A percentile compares a stretch with the other conserved stretches of the same genome.
These are phyloP conservation scores for Begonia masoniana DNA, from an alignment of 306 rosid species.

Conservation along the genomic window DNA sequence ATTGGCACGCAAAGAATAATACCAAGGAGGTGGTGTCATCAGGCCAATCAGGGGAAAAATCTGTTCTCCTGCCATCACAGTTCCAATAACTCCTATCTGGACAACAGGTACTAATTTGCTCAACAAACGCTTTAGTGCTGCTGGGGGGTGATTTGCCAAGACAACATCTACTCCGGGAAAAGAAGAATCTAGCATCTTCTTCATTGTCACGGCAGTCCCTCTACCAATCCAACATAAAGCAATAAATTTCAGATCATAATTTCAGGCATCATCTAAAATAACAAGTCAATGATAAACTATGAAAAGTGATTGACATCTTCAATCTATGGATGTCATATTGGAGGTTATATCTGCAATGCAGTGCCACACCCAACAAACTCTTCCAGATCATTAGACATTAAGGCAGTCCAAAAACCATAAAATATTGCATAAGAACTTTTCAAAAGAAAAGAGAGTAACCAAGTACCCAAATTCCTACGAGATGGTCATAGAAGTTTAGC, in stretches of 20 bases:
- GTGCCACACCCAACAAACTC: background rate
- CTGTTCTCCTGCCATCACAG: constrained; percentile 60
- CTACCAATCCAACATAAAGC: constrained; percentile 17
- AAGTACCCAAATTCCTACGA: too few species aligned
- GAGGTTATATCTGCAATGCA: background rate
- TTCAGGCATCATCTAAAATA: background rate
- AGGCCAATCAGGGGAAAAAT: constrained; percentile 53
- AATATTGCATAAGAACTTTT: too few species aligned
- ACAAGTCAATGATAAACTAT: background rate
- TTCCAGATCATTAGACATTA: background rate
- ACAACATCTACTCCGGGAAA: constrained; percentile 63
- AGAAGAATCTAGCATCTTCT: constrained; percentile 60
- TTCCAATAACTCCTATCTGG: constrained; percentile 53
- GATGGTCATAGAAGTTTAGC: too few species aligned
- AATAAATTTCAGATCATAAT: background rate
- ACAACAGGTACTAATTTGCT: constrained; percentile 51
- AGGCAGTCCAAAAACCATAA: too few species aligned
- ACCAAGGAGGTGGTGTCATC: constrained; percentile 65
- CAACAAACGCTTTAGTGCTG: background rate
- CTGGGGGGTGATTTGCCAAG: constrained; percentile 67
- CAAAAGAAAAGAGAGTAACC: too few species aligned
- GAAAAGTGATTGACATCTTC: too few species aligned
- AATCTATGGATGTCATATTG: too few species aligned
- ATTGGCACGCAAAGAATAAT: constrained; percentile 48
- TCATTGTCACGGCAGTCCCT: constrained; percentile 58